Conservation (phyloP, 1,139 yeast species). For the Debaryomyces psychrophilus region DNA sequence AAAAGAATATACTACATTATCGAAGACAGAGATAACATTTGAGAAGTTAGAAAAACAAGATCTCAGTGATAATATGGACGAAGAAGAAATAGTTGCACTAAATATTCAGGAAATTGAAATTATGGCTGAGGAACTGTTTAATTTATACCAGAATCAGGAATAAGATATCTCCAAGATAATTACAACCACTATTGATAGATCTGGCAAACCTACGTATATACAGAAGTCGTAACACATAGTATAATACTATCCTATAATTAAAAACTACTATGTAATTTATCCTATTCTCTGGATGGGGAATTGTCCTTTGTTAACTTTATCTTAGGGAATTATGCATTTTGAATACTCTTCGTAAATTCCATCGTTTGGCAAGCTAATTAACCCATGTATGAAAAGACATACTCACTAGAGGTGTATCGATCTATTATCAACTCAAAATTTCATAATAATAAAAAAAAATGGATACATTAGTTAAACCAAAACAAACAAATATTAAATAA, state of each 20-base stretch:
- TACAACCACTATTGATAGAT: too few relatives aligned
- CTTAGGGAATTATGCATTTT: too few relatives aligned
- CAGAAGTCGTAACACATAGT: too few relatives aligned
- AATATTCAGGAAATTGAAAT: constrained; percentile 53
- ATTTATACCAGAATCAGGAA: constrained; percentile 19
- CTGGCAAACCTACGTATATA: too few relatives aligned
- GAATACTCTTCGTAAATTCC: too few relatives aligned
- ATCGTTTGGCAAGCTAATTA: not conserved
- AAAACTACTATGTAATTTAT: too few relatives aligned
- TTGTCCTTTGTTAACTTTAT: too few relatives aligned
- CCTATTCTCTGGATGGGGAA: too few relatives aligned
- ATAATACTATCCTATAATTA: too few relatives aligned
- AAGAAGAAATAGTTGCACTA: constrained; percentile 42
- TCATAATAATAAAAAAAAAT: not conserved
- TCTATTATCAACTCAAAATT: not conserved
- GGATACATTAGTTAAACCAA: not conserved
- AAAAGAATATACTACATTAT: constrained; percentile 28
- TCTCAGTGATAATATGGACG: constrained; percentile 21
- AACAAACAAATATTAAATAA: not conserved
- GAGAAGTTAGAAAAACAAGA: constrained; percentile 35
- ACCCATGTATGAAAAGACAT: not conserved
- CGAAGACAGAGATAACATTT: constrained; percentile 37
- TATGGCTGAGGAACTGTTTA: constrained; percentile 57
- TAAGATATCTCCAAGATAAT: not conserved
- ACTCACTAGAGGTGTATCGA: not conserved